These are phyloP conservation scores for Seiridium unicorne DNA, from an alignment of 2,329 filamentous ascomycete genomes.

Conservation along the genomic window DNA sequence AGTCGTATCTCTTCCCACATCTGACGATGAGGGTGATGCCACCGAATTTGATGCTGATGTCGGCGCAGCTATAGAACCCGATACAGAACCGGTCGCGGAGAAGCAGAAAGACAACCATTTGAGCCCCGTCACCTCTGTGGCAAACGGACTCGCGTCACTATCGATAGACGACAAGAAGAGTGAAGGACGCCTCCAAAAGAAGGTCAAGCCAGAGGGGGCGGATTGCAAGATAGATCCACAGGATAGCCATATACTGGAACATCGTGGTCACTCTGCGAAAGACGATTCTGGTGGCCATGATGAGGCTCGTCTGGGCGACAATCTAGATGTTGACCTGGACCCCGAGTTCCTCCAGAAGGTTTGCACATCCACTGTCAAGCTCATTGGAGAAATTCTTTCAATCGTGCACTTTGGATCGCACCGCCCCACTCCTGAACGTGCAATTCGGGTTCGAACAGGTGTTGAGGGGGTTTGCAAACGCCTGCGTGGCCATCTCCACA, in stretches of 20 bases:
- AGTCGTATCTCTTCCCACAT: conserved; percentile 21
- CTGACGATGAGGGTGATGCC: conserved; percentile 13
- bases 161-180: no score
- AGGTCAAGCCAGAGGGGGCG: no score
- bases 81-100: not conserved
- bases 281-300: not conserved
- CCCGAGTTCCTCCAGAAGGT: conserved; percentile 8
- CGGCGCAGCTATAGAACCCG: not conserved
- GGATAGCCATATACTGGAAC: no score
- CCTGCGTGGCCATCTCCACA: conserved; percentile 13
- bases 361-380: conserved; percentile 8
- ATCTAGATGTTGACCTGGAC: conserved; percentile 7
- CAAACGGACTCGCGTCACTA: no score
- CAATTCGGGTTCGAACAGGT: not conserved
- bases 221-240: no score
- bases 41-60: not conserved
- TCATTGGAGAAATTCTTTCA: conserved; percentile 11
- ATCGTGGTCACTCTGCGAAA: not conserved
- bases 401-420: not conserved
- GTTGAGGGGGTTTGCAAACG: conserved; percentile 10
- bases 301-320: not conserved
- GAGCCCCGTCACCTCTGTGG: no score
- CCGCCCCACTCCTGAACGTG: not conserved
- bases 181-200: no score
- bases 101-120: not conserved